A percentile compares a stretch with the other conserved stretches of the same genome.
phyloP scores from a whole-genome alignment of 192 early-diverging fungal species.

The Coemansia umbellata region DNA sequence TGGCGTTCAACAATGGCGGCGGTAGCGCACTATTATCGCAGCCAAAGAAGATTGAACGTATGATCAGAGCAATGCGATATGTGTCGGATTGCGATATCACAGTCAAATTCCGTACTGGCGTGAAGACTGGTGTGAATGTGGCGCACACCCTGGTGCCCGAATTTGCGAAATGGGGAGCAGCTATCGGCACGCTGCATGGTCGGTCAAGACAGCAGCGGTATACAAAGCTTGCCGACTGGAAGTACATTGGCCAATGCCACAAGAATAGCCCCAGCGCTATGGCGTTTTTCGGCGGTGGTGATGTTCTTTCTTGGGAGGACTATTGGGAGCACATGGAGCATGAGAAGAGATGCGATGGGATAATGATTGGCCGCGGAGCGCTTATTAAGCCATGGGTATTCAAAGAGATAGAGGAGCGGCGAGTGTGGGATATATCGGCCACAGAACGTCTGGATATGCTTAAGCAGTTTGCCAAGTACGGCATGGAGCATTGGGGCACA shows the following conservation, averaged over 20 bases:
- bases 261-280: conserved; percentile 28
- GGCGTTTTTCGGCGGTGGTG: conserved; percentile 76
- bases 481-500: conserved; percentile 95
- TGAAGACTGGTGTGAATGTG: conserved; percentile 55
- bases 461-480: conserved; percentile 72
- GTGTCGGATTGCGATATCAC: conserved; percentile 80
- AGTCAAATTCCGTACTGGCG: conserved; percentile 86
- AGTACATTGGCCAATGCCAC: conserved; percentile 74
- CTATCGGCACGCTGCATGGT: conserved; percentile 79
- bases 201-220: conserved; percentile 90
- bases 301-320: conserved; percentile 80
- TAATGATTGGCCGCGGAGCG: conserved; percentile 91
- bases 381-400: conserved; percentile 99
- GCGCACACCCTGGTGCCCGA: conserved; percentile 73
- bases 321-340: conserved; percentile 67
- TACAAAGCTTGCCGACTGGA: conserved; percentile 86
- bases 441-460: conserved; percentile 89
- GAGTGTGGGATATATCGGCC: conserved; percentile 88
- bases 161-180: conserved; percentile 62
- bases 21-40: conserved; percentile 79
- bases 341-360: conserved; percentile 63
- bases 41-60: conserved; percentile 64
- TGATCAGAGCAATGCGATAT: conserved; percentile 67
- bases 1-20: conserved; percentile 73
- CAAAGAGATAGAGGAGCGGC: conserved; percentile 81